Evolutionary conservation across 257 asterid genomes (phyloP), one percentile per base, ranked within the genome.

Genomic region (Primulina huaijiensis): DNA sequence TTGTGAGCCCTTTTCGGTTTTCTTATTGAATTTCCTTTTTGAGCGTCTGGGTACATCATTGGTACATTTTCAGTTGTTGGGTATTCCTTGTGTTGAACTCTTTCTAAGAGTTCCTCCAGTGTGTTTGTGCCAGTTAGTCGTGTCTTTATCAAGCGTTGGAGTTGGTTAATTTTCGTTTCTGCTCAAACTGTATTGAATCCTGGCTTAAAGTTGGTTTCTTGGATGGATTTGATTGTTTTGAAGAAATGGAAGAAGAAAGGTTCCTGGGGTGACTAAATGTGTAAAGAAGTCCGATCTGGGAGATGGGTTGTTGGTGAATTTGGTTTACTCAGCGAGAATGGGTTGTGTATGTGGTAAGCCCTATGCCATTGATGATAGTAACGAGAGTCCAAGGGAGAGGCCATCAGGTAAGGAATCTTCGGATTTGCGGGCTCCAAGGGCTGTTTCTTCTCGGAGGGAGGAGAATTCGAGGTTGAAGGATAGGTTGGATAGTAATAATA

Each of bases 291-390:
- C 71, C 75, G 82, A 73, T 82, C 75, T 70, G 77, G 76, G 84
- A 67, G 79, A 79, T 77, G 82, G 80, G 77, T 69, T 78, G 70
- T 74, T 58, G 75, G 21, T 70, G 75, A 74, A 68, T 83, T 85
- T 80, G 33, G 82, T 52, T 72, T 55, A 61, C 73, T 73, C 61
- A 23, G 73, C 40, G 33, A 72, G 34, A 81, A 92, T 92, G 98
- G 98, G 98, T 29, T 78, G 89, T 85, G 71, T 67, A 73, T 89
- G 90, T 75, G 83, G 96, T 76, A 92, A 89, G 77, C 89, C 93
- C 68, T 80, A 87, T 80, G 90, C 95, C 71, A 78, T 89, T 82
- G 95, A 86, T 71, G 93, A 86, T 74, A 80, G 88, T 70, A 82
- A 81, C 77, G 94, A 87, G 79, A 86, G 90, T 78, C 91, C 90